Evolutionary conservation across 2,329 filamentous ascomycete species (phyloP).

Genomic region (Epichloe baconii): DNA sequence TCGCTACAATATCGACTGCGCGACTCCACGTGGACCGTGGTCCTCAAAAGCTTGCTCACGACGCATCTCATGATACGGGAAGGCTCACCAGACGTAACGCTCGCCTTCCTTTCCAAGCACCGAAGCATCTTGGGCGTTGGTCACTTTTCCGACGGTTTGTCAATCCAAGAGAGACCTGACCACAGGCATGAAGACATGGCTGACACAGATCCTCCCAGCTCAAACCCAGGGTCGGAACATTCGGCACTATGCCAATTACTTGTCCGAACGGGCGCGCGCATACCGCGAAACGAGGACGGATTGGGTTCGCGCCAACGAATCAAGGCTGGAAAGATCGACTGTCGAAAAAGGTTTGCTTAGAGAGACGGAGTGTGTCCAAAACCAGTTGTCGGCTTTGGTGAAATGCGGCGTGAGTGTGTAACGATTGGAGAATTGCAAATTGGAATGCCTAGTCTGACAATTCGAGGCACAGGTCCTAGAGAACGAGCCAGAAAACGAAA

Average conservation of each 20-base stretch:
- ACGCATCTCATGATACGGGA: conserved; percentile 96
- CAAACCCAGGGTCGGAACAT: conserved; percentile 95
- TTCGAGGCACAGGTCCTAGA: conserved; percentile 55
- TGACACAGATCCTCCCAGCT: conserved; percentile 34
- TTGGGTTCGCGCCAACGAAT: conserved; percentile 74
- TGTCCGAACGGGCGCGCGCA: conserved; percentile 67
- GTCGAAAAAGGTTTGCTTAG: conserved; percentile 87
- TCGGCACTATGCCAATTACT: conserved; percentile 77
- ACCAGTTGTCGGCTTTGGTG: conserved; percentile 71
- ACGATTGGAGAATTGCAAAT: not conserved
- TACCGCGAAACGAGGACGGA: conserved; percentile 78
- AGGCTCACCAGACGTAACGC: conserved; percentile 76
- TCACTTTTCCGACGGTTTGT: conserved; percentile 80
- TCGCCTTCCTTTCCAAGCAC: conserved; percentile 72
- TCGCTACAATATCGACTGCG: conserved; percentile 77
- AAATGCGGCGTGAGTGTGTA: conserved; percentile 66
- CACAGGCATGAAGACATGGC: not conserved
- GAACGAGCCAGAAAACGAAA: conserved; percentile 87
- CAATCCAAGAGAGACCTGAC: not conserved
- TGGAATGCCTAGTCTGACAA: not conserved
- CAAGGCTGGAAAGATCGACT: conserved; percentile 68
- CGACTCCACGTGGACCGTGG: conserved; percentile 98
- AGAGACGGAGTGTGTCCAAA: conserved; percentile 83
- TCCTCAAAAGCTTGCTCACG: conserved; percentile 94
- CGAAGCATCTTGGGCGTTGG: conserved; percentile 77